These are phyloP conservation scores for Aristolochia californica DNA, from an alignment of 164 flowering plant species.

Conservation along the genomic window DNA sequence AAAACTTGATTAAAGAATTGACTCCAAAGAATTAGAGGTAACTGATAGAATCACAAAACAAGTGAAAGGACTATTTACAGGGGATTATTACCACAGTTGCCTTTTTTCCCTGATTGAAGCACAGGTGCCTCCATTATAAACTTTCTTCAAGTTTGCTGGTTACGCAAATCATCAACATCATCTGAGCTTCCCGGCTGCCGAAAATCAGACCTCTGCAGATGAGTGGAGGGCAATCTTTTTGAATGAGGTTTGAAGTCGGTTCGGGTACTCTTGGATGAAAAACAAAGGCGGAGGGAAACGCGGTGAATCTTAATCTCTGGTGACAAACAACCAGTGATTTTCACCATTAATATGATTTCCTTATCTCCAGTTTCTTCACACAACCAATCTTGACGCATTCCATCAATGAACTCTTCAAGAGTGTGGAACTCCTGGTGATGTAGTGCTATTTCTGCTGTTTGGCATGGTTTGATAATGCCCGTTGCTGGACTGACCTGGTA, in stretches of 20 bases:
- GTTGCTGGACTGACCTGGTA: constrained; percentile 68
- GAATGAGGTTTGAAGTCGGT: constrained; percentile 25
- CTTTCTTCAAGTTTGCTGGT: neutral
- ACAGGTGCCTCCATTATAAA: neutral
- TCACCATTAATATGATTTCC: constrained; percentile 48
- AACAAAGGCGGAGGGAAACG: constrained; percentile 50
- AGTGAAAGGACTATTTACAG: constrained; percentile 17
- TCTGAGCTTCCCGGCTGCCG: constrained; percentile 6
- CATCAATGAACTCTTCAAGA: constrained; percentile 63
- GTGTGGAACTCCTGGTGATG: constrained; percentile 60
- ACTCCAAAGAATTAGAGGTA: constrained; percentile 1
- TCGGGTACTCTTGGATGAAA: constrained; percentile 31
- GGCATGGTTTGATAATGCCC: constrained; percentile 62
- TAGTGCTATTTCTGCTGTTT: constrained; percentile 51
- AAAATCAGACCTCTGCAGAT: constrained; percentile 48
- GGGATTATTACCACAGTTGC: neutral
- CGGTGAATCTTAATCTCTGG: constrained; percentile 36
- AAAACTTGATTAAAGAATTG: constrained; percentile 5
- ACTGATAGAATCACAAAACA: constrained; percentile 1
- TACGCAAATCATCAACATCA: neutral
- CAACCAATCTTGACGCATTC: constrained; percentile 80
- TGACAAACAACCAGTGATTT: constrained; percentile 44
- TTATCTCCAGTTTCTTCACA: constrained; percentile 84
- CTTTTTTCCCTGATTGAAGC: neutral
- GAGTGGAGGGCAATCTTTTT: constrained; percentile 21